Evolutionary conservation across 148 eudicot species (phyloP).

Genomic region (Chenopodium suecicum): DNA sequence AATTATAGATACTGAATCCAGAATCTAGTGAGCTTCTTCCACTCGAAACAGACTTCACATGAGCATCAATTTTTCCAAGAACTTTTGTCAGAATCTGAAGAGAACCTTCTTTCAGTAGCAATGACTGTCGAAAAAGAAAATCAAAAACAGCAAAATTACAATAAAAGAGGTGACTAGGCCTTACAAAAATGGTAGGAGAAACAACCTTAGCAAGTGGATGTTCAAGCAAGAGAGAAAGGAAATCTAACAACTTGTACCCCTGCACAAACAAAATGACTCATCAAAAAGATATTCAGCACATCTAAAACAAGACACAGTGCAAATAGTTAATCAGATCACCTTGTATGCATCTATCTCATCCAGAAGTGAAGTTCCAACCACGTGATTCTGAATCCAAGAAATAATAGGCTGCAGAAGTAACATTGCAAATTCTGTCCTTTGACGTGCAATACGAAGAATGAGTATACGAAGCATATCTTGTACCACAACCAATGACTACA

Average conservation of each 20-base stretch:
- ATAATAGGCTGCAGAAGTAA: conserved; percentile 68
- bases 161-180: neutral
- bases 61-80: conserved; percentile 50
- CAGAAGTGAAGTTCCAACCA: conserved; percentile 45
- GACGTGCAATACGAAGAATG: conserved; percentile 71
- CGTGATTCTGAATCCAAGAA: conserved; percentile 51
- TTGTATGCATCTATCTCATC: conserved; percentile 74
- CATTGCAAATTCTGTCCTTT: conserved; percentile 57
- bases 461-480: conserved; percentile 94
- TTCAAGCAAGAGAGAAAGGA: conserved; percentile 66
- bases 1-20: conserved; percentile 50
- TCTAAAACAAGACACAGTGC: conserved; percentile 7
- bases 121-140: conserved; percentile 47
- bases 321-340: conserved; percentile 39
- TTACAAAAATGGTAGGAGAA: neutral
- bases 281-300: neutral
- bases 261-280: conserved; percentile 21
- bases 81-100: conserved; percentile 56
- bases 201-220: conserved; percentile 91
- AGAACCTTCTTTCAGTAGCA: conserved; percentile 60
- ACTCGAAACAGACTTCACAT: conserved; percentile 44
- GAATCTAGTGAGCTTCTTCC: conserved; percentile 32
- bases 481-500: conserved; percentile 71
- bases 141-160: conserved; percentile 13
- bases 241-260: conserved; percentile 71